Evolutionary conservation across 208 protist genomes (phyloP), one percentile per base, ranked within the genome.

Genomic region (Trichomonas gallinae): DNA sequence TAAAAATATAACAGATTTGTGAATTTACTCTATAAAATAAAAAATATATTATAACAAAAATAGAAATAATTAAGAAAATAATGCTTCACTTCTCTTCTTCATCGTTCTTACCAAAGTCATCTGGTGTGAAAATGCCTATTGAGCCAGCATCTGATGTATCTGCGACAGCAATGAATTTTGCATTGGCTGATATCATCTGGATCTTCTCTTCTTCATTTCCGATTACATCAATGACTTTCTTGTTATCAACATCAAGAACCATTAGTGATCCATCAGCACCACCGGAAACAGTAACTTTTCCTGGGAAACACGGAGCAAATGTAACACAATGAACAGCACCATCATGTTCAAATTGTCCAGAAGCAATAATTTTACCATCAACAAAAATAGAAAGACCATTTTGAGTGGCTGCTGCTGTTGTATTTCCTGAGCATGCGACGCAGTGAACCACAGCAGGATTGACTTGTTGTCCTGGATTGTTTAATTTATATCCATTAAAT

Each of bases 391-490:
- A 34, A 42, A 93, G 44, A 51, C 87, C 87, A 21, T 42, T 93
- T 93, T 93, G 87, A 31, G 40, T 42, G 31, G 87, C 87, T 44
- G 34, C 87, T 15, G 87, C 87, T 42, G 34, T 17, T 42, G 83
- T 44, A 48, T 44, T 44, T 45, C 38, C 34, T 44, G 31, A n/a
- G 17, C 40, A 51, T 34, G 87, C 87, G 51, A 93, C 87, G 38
- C 87, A 93, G 44, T 93, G 87, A 51, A 93, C 44, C 48, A 93
- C 87, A 21, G 87, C 42, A 11, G 87, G 87, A 36, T 93, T 93
- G 0, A 93, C 17, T 38, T 93, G 87, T 38, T 23, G 26, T 72
- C 58, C 13, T 44, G 40, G 26, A 26, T 93, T 93, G 21, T 11
- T 42, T 38, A 38, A 34, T 34, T 42, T n/a, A 93, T 48, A 93